phyloP scores from a whole-genome alignment of 2,329 filamentous ascomycete species.

The Cladosporium sp. region DNA sequence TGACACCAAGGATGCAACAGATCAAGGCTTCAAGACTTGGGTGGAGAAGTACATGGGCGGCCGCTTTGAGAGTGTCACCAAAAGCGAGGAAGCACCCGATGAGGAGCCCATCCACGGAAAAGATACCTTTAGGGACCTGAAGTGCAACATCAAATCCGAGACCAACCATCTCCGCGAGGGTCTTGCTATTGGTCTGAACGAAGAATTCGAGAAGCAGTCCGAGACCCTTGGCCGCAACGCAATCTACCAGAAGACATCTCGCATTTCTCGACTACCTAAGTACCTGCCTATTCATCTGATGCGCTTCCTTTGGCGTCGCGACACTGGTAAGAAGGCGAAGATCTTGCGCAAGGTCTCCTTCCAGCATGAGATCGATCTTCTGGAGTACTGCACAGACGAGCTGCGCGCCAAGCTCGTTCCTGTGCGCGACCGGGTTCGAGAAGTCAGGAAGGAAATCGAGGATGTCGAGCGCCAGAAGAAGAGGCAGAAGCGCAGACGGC shows the following conservation, averaged over 20 bases:
- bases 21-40: conserved; percentile 55
- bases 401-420: conserved; percentile 77
- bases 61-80: conserved; percentile 67
- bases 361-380: conserved; percentile 82
- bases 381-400: conserved; percentile 93
- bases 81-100: conserved; percentile 77
- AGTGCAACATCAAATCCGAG: conserved; percentile 84
- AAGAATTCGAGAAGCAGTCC: conserved; percentile 88
- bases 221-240: conserved; percentile 70
- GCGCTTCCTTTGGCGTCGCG: conserved; percentile 95
- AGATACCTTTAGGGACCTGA: conserved; percentile 83
- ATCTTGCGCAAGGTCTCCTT: conserved; percentile 99
- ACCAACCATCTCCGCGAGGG: conserved; percentile 91
- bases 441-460: conserved; percentile 89
- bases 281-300: conserved; percentile 97
- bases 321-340: conserved; percentile 96
- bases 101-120: conserved; percentile 62
- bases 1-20: conserved; percentile 43
- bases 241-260: conserved; percentile 82
- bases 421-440: conserved; percentile 91
- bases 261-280: conserved; percentile 83
- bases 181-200: conserved; percentile 70
- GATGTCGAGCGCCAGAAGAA: conserved; percentile 89
- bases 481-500: conserved; percentile 69
- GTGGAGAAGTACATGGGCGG: conserved; percentile 89